Percentiles rank a stretch among this genome's conserved stretches.
These are phyloP conservation scores for Zygoascus bituminiphila DNA, from an alignment of 805 yeast genomes.

Conservation along the genomic window DNA sequence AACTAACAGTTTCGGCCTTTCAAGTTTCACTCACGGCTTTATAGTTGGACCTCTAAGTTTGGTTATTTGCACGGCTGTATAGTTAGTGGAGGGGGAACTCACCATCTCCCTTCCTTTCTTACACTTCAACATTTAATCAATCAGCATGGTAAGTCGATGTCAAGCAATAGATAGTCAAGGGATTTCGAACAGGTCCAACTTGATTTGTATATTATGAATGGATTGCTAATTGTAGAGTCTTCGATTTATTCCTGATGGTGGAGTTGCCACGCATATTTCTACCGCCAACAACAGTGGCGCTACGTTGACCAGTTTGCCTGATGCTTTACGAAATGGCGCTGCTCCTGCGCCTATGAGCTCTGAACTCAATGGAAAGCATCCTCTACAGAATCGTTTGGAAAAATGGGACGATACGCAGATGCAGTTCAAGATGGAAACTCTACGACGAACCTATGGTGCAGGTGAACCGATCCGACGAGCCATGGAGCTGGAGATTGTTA, in stretches of 20 bases:
- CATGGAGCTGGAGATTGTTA: conserved; percentile 78
- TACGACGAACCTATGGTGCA: conserved; percentile 79
- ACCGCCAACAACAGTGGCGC: conserved; percentile 30
- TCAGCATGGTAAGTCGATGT: no score
- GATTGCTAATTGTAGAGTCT: conserved; percentile 10
- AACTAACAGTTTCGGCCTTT: no score
- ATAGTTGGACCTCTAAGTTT: no score
- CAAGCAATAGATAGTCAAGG: no score
- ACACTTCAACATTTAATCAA: no score
- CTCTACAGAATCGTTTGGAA: conserved; percentile 65
- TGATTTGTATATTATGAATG: no score
- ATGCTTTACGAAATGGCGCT: conserved; percentile 46
- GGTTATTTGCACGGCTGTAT: no score
- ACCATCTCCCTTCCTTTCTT: no score
- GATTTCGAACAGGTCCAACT: no score
- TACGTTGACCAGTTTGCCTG: conserved; percentile 51
- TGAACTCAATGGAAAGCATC: conserved; percentile 45
- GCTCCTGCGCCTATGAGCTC: conserved; percentile 44
- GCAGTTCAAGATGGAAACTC: conserved; percentile 61
- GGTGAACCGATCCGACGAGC: conserved; percentile 89
- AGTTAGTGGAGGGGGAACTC: no score
- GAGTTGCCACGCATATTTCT: conserved; percentile 6
- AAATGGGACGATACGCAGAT: conserved; percentile 78
- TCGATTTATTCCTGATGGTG: conserved; percentile 10
- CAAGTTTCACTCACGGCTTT: no score